phyloP scores from a whole-genome alignment of 768 basidiomycete genomes.

The Suillus spraguei region DNA sequence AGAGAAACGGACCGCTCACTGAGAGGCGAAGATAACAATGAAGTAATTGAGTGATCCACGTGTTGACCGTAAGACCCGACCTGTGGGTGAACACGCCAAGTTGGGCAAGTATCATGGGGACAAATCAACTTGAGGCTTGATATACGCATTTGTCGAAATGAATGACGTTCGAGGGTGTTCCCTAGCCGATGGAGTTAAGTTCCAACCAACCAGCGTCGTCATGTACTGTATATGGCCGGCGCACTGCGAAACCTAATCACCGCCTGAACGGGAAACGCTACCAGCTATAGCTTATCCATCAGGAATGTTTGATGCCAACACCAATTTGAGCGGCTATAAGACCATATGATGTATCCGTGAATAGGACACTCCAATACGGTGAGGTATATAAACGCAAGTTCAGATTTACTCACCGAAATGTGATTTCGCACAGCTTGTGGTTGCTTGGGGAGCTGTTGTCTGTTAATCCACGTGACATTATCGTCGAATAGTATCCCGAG shows the following conservation, averaged over 20 bases:
- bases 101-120: not conserved
- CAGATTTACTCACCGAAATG: not conserved
- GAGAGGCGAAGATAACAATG: slow-evolving; percentile 2
- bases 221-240: not conserved
- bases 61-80: slow-evolving; percentile 1
- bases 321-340: not conserved
- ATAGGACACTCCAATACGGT: not conserved
- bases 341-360: no score
- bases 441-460: not conserved
- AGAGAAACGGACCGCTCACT: slow-evolving; percentile 4
- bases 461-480: not conserved
- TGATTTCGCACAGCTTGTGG: not conserved
- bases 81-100: not conserved
- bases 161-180: not conserved
- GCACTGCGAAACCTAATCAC: not conserved
- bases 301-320: not conserved
- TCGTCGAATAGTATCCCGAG: not conserved
- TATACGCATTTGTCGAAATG: not conserved
- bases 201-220: not conserved
- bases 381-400: not conserved
- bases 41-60: slow-evolving; percentile 3
- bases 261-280: not conserved
- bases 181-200: not conserved
- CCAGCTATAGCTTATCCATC: not conserved
- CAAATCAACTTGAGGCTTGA: not conserved